phyloP scores from a whole-genome alignment of 805 yeast genomes.

The Hanseniaspora vineae region DNA sequence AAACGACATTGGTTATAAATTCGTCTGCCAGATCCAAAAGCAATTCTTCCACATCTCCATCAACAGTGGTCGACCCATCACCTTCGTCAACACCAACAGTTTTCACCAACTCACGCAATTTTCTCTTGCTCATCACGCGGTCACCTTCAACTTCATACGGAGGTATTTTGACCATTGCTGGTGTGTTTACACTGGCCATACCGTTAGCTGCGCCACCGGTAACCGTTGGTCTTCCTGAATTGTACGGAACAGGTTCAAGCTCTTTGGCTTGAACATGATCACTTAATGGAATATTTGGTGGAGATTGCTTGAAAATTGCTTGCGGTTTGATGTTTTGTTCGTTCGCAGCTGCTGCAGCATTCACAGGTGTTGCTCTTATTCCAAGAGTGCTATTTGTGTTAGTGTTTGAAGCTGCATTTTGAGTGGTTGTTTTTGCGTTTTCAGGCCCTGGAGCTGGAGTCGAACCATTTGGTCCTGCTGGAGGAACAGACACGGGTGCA shows the following conservation, averaged over 20 bases:
- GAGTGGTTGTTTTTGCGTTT: no score
- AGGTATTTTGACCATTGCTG: constrained; percentile 63
- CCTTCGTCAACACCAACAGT: constrained; percentile 79
- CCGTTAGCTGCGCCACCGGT: constrained; percentile 72
- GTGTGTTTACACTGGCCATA: constrained; percentile 60
- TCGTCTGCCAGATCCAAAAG: constrained; percentile 90
- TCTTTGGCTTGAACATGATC: constrained; percentile 51
- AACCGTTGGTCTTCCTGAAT: constrained; percentile 67
- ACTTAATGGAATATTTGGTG: constrained; percentile 61
- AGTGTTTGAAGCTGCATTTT: background rate
- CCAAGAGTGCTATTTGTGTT: constrained; percentile 13
- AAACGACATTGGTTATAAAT: constrained; percentile 78
- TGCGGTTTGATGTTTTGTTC: constrained; percentile 13
- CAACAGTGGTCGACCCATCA: constrained; percentile 79
- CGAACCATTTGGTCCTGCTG: background rate
- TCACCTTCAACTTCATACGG: constrained; percentile 73
- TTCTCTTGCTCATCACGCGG: constrained; percentile 77
- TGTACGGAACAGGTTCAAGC: constrained; percentile 51
- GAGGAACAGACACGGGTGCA: background rate
- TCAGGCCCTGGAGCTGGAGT: constrained; percentile 4
- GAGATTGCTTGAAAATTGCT: constrained; percentile 24
- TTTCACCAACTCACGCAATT: constrained; percentile 74
- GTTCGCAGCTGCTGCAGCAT: constrained; percentile 33
- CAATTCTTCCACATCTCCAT: constrained; percentile 91
- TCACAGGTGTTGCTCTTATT: constrained; percentile 34